phyloP scores from a whole-genome alignment of 768 basidiomycete species.

The Collybia nuda region DNA sequence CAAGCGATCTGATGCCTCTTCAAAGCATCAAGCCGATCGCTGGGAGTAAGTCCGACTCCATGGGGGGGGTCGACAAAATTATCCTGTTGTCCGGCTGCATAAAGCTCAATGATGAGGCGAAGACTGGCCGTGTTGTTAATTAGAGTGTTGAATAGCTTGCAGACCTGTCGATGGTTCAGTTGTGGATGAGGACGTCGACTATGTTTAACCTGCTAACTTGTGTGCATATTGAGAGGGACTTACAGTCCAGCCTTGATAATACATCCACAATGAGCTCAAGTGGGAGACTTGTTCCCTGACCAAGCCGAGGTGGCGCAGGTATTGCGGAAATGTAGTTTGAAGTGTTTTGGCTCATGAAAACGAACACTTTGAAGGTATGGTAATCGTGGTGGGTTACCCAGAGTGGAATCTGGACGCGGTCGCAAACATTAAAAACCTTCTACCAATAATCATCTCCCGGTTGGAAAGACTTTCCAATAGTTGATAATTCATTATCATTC shows the following conservation, averaged over 20 bases:
- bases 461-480: no score
- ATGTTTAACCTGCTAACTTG: constrained; percentile 15
- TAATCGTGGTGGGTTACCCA: no score
- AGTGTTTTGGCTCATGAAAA: neutral
- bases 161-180: constrained; percentile 23
- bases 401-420: no score
- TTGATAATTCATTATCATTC: neutral
- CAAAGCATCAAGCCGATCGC: constrained; percentile 38
- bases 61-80: constrained; percentile 26
- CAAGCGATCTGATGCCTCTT: constrained; percentile 36
- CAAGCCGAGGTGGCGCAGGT: neutral
- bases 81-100: constrained; percentile 39
- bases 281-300: constrained; percentile 5
- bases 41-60: constrained; percentile 17
- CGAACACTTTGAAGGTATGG: no score
- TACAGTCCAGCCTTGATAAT: constrained; percentile 13
- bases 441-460: no score
- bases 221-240: constrained; percentile 22
- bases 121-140: constrained; percentile 29
- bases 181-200: neutral
- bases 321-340: neutral
- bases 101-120: constrained; percentile 46
- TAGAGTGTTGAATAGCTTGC: constrained; percentile 23
- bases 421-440: neutral
- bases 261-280: constrained; percentile 15